Conservation (phyloP, 78 protist genomes). For the Cavenderia fasciculata region DNA sequence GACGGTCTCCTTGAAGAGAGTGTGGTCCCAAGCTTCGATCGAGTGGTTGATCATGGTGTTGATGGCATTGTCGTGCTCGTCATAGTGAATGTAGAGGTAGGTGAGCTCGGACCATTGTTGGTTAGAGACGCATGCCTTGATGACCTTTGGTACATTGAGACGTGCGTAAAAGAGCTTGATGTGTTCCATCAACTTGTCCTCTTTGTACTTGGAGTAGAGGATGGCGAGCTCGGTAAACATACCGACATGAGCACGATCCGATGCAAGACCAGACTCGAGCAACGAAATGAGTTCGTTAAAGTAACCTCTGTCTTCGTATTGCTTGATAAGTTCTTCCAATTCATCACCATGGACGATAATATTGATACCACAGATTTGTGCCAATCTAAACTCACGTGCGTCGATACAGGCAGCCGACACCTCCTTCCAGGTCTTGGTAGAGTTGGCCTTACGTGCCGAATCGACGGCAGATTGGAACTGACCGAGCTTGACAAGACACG, state of each 20-base stretch:
- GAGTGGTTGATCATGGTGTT: conserved; percentile 96
- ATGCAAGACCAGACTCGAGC: conserved; percentile 93
- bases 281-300: conserved; percentile 94
- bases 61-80: conserved; percentile 98
- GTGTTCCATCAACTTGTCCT: conserved; percentile 98
- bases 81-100: conserved; percentile 95
- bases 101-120: conserved; percentile 96
- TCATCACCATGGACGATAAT: conserved; percentile 97
- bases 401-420: conserved; percentile 97
- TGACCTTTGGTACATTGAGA: conserved; percentile 96
- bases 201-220: conserved; percentile 96
- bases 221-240: conserved; percentile 99
- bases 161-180: conserved; percentile 91
- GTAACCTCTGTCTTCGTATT: conserved; percentile 95
- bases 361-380: conserved; percentile 98
- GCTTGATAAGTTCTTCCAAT: conserved; percentile 87
- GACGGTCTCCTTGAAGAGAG: conserved; percentile 93
- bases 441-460: conserved; percentile 98
- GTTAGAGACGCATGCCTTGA: conserved; percentile 90
- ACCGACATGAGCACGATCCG: conserved; percentile 98
- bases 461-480: conserved; percentile 98
- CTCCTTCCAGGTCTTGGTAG: conserved; percentile 97
- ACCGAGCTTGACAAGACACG: conserved; percentile 93
- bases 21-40: conserved; percentile 96
- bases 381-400: conserved; percentile 97